Conservation (phyloP, 2,329 filamentous ascomycete species). For the Sclerotiophoma versabilis region DNA sequence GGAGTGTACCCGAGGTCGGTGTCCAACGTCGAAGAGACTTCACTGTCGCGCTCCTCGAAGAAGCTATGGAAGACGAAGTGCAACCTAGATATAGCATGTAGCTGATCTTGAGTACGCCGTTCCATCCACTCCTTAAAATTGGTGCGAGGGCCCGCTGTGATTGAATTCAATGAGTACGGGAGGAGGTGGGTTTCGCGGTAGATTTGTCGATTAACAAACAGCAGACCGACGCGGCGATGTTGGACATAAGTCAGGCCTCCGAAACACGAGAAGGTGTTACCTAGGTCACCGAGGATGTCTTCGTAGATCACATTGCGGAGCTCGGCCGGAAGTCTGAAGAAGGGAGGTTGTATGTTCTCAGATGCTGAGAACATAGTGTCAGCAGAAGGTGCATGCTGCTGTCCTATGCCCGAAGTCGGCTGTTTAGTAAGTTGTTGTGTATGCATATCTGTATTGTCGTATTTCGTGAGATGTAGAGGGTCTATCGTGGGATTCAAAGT, state of each 20-base stretch:
- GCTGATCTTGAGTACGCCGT: not conserved
- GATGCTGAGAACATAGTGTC: not conserved
- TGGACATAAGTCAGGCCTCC: conserved; percentile 1
- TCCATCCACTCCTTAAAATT: not conserved
- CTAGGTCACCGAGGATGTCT: not conserved
- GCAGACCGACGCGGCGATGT: not conserved
- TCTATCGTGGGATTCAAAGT: no score
- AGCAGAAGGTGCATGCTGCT: not conserved
- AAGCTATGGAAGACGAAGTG: conserved; percentile 1
- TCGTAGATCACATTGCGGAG: conserved; percentile 1
- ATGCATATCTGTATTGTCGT: no score
- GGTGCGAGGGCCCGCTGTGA: conserved; percentile 1
- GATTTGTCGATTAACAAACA: conserved; percentile 1
- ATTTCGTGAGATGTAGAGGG: no score
- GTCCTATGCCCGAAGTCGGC: not conserved
- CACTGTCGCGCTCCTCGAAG: not conserved
- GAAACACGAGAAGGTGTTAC: not conserved
- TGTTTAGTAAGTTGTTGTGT: not conserved
- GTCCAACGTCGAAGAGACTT: not conserved
- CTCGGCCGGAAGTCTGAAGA: not conserved
- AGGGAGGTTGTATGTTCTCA: not conserved
- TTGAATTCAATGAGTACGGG: not conserved
- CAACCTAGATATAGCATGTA: not conserved
- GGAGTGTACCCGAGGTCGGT: not conserved
- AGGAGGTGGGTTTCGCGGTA: not conserved